Base-by-base conservation (phyloP, 768 basidiomycete species). In the Termitomyces sp. region DNA sequence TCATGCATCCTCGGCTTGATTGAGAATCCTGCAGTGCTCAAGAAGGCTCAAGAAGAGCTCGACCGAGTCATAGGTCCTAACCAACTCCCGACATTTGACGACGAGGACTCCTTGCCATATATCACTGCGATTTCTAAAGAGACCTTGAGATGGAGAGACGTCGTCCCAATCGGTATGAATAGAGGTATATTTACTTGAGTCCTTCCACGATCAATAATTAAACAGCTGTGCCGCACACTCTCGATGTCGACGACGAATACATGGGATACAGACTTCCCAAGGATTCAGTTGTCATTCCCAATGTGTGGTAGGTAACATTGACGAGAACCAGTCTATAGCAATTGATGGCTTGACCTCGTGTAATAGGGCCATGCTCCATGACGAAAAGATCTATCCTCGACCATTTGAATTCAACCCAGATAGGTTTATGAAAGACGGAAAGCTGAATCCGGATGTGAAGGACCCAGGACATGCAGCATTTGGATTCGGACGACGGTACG, bases 361-460 rank as follows among this genome's bases (percentile, higher is more conserved):
- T 24, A 21, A 22, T 40, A 75, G 74, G 75, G 67, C 67, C 10
- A 70, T 76, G 37, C 58, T 67, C 7, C 68, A 64, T 49, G 63
- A 76, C 24, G 64, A 67, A 51, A 53, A 58, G 10, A 58, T 60
- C 24, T 75, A 74, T 55, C 65, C 69, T 5, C 61, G 69, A 1
- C 70, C 73, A 9, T 56, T 62, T 2, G 43, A 14, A 11, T 75
- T 75, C 61, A 60, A 62, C n/a, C 74, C 74, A 3, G 75, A 71
- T 15, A 63, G 75, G 7, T 76, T 71, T 54, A 47, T 69, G 64
- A 59, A 73, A 62, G 51, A 67, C 51, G 28, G 60, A 14, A 62
- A 66, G 34, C 28, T 60, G 40, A 51, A 61, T 26, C 56, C 37
- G 3, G 51, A 51, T 19, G 56, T 64, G 15, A 51, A 48, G 37